These are phyloP conservation scores for Beta corolliflora DNA, from an alignment of 179 eudicot genomes.

Conservation along the genomic window DNA sequence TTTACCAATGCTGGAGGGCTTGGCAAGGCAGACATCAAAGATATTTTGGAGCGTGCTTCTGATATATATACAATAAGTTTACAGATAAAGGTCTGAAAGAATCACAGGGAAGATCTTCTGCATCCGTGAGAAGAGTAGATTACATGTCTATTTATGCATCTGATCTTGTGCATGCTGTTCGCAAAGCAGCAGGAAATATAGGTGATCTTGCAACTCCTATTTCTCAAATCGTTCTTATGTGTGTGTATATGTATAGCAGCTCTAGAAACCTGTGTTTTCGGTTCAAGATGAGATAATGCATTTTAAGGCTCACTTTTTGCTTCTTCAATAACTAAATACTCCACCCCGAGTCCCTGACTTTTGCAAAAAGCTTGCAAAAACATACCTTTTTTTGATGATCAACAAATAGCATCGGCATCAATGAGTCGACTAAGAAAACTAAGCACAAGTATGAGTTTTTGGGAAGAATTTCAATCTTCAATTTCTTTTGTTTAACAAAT, in stretches of 20 bases:
- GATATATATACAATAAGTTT: constrained; percentile 55
- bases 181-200: constrained; percentile 79
- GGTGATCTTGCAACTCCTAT: constrained; percentile 46
- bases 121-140: constrained; percentile 63
- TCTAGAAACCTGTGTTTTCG: too few relatives aligned
- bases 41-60: constrained; percentile 85
- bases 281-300: too few relatives aligned
- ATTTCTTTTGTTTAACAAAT: neutral
- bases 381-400: neutral
- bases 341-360: neutral
- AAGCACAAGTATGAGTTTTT: neutral
- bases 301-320: neutral
- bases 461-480: neutral
- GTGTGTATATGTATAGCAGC: neutral
- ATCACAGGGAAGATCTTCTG: constrained; percentile 49
- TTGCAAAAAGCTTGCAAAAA: neutral
- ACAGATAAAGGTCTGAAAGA: constrained; percentile 52
- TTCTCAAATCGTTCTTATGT: neutral
- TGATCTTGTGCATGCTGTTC: constrained; percentile 75
- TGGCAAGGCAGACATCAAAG: constrained; percentile 89
- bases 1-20: constrained; percentile 96
- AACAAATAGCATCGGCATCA: neutral
- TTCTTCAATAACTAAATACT: neutral
- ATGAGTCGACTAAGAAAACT: neutral
- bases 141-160: constrained; percentile 89